Percentiles rank a stretch among this genome's conserved stretches.
Conservation (phyloP, 495 filamentous ascomycete genomes). For the Penicillium waksmanii region DNA sequence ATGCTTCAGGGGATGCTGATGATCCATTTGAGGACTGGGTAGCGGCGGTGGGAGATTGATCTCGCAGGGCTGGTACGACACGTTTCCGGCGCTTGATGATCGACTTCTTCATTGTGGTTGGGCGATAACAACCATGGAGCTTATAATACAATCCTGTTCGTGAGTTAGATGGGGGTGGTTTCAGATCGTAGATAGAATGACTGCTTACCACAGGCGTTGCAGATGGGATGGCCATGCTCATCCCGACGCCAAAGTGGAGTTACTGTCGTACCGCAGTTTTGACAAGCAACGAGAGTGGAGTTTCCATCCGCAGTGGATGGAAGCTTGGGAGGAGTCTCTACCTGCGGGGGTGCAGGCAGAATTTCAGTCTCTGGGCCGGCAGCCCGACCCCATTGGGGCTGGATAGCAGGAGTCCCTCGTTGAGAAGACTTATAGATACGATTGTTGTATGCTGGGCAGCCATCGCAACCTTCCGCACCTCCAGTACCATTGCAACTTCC, state of each 20-base stretch:
- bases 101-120: conserved; percentile 95
- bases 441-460: conserved; percentile 97
- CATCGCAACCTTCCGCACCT: conserved; percentile 92
- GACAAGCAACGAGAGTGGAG: conserved; percentile 86
- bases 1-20: conserved; percentile 49
- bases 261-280: conserved; percentile 96
- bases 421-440: conserved; percentile 80
- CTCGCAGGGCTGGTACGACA: conserved; percentile 81
- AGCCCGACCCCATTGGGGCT: conserved; percentile 38
- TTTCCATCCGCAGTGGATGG: conserved; percentile 49
- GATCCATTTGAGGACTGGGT: conserved; percentile 52
- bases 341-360: conserved; percentile 16
- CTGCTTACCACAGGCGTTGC: conserved; percentile 93
- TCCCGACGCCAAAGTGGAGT: conserved; percentile 96
- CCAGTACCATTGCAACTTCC: conserved; percentile 96
- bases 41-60: conserved; percentile 47
- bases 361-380: conserved; percentile 30
- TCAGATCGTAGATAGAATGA: not conserved
- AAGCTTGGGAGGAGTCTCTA: conserved; percentile 28
- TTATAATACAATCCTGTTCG: conserved; percentile 89
- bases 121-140: conserved; percentile 89
- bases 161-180: conserved; percentile 2
- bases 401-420: conserved; percentile 35
- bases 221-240: conserved; percentile 94
- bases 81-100: conserved; percentile 96